Evolutionary conservation across 768 basidiomycete species (phyloP).

Genomic region (Suillus decipiens): DNA sequence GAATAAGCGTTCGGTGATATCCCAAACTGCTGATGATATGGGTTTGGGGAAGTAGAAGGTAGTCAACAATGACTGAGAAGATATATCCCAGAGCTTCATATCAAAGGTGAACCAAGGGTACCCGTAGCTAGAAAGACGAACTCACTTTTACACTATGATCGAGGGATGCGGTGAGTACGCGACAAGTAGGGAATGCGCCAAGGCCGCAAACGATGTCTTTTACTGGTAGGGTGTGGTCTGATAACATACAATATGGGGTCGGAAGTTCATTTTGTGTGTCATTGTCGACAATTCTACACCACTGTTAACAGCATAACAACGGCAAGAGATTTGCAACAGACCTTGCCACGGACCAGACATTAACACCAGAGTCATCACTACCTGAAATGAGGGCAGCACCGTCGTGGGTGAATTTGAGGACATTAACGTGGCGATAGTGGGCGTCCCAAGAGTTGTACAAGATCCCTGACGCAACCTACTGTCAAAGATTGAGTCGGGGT

Average conservation of each 20-base stretch:
- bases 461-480: constrained; percentile 89
- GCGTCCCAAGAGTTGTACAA: constrained; percentile 92
- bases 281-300: constrained; percentile 70
- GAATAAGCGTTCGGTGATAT: constrained; percentile 84
- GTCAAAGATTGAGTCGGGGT: constrained; percentile 17
- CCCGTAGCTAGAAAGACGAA: constrained; percentile 16
- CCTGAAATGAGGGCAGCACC: constrained; percentile 79
- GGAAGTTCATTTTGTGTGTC: constrained; percentile 73
- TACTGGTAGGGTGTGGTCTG: constrained; percentile 92
- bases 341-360: constrained; percentile 90
- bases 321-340: constrained; percentile 38
- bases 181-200: constrained; percentile 75
- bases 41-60: constrained; percentile 88
- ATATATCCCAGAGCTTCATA: constrained; percentile 75
- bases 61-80: constrained; percentile 72
- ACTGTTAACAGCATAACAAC: constrained; percentile 16
- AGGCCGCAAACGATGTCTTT: constrained; percentile 80
- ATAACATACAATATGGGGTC: constrained; percentile 74
- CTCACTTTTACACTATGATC: constrained; percentile 92
- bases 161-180: constrained; percentile 76
- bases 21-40: constrained; percentile 71
- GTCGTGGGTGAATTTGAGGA: constrained; percentile 82
- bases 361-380: constrained; percentile 87
- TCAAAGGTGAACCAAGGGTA: constrained; percentile 15
- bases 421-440: constrained; percentile 88